Evolutionary conservation across 176 grass and related monocot species (phyloP).

Genomic region (Juncus effusus): DNA sequence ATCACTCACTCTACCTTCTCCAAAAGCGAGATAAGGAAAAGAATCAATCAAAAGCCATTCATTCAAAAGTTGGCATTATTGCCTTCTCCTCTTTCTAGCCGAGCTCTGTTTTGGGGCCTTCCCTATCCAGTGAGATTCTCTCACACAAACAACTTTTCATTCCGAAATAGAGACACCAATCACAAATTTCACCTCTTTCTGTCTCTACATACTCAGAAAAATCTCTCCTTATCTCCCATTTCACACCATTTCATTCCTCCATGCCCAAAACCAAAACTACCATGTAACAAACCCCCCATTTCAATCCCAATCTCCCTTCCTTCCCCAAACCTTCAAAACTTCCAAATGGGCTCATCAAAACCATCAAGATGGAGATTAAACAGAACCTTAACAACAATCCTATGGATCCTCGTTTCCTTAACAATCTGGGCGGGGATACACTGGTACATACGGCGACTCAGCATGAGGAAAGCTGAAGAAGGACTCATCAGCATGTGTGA

Average conservation of each 20-base stretch:
- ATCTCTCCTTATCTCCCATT: too few relatives aligned
- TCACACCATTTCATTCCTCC: too few relatives aligned
- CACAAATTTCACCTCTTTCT: neutral
- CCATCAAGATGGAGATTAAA: constrained; percentile 33
- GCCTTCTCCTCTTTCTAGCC: constrained; percentile 4
- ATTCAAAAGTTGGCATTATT: constrained; percentile 21
- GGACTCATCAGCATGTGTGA: constrained; percentile 88
- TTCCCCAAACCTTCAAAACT: neutral
- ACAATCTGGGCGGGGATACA: constrained; percentile 26
- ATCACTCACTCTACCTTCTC: constrained; percentile 7
- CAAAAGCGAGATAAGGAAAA: neutral
- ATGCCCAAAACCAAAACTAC: neutral
- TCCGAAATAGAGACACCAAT: neutral
- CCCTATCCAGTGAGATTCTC: neutral
- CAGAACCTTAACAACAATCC: constrained; percentile 22
- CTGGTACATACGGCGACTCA: constrained; percentile 24
- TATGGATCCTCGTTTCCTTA: constrained; percentile 36
- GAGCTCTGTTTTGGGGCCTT: constrained; percentile 5
- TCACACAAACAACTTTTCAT: neutral
- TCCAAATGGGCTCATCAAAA: constrained; percentile 9
- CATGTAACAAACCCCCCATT: neutral
- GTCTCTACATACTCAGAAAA: neutral
- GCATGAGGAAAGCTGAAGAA: constrained; percentile 57
- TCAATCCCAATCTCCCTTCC: neutral
- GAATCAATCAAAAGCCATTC: constrained; percentile 10